Base-by-base conservation (phyloP, 2,329 filamentous ascomycete species). In the Aspergillus glaucus region DNA sequence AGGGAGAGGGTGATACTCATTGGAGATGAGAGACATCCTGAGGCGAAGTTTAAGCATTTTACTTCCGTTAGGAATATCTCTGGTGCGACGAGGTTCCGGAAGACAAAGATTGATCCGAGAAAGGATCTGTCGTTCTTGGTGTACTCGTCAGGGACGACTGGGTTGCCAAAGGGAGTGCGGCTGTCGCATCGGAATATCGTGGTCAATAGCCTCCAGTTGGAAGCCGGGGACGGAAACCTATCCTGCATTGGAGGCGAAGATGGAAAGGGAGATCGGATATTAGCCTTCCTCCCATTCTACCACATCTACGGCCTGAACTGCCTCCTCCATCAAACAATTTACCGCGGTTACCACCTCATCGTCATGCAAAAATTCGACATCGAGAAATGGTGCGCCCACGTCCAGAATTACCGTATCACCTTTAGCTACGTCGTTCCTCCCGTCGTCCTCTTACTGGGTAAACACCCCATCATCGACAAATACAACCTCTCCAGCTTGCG, bases 71-170 rank as follows among this genome's bases (percentile, higher is more conserved):
- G 82, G 47, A 84, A 87, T 55, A 79, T 81, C 17, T 79, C 80
- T 2, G 76, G 81, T 3, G 74, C 79, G 0, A 74, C 76, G 2
- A 75, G 80, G 55, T 82, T 79, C 59, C 76, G 81, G 15, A 79
- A 79, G 48, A 74, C 82, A 4, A 82, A 79, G 58, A 70, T 89
- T 45, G 75, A 86, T 44, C 81, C 88, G 0, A 76, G 78, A 44
- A 84, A 82, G 49, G 89, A 95, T 63, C 66, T 93, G 22, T 86
- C 88, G 0, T 95, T 93, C 61, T 70, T 96, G 49, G 88, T 94
- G 0, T 96, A 95, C 67, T 89, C 85, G 44, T 91, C 86, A 6
- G 92, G 92, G 6, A 97, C 92, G 0, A 96, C 92, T 0, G 92
- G 92, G 2, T 73, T 90, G 45, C 91, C 92, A 0, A 97, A 97